These are phyloP conservation scores for Conticribra weissflogii DNA, from an alignment of 108 stramenopile genomes.

Conservation along the genomic window DNA sequence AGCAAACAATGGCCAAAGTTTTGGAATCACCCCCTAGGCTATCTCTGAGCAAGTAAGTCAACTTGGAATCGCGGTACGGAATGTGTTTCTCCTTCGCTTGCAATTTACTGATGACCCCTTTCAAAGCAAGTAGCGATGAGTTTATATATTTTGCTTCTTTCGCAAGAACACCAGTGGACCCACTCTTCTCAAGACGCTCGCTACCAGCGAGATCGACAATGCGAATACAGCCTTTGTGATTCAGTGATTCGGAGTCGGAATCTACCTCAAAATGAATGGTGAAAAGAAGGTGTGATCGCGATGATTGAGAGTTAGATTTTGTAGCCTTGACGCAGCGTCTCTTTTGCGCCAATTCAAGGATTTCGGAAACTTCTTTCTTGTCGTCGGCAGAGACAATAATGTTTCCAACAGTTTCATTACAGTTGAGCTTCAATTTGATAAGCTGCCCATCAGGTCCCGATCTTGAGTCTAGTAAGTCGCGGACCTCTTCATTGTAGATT, in stretches of 20 bases:
- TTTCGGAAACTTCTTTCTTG: slow-evolving; percentile 56
- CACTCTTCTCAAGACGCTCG: slow-evolving; percentile 89
- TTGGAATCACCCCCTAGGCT: slow-evolving; percentile 91
- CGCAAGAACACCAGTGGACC: slow-evolving; percentile 69
- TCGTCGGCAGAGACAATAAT: slow-evolving; percentile 37
- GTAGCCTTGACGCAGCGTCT: slow-evolving; percentile 86
- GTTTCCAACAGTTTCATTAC: slow-evolving; percentile 76
- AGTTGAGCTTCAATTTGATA: slow-evolving; percentile 60
- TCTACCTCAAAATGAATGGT: slow-evolving; percentile 76
- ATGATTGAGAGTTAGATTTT: slow-evolving; percentile 81
- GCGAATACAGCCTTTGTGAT: slow-evolving; percentile 69
- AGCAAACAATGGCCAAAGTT: slow-evolving; percentile 91
- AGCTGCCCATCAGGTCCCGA: slow-evolving; percentile 49
- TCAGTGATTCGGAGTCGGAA: slow-evolving; percentile 36
- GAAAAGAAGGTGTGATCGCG: slow-evolving; percentile 85
- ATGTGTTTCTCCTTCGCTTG: slow-evolving; percentile 76
- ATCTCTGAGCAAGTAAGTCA: slow-evolving; percentile 89
- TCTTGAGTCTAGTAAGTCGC: slow-evolving; percentile 76
- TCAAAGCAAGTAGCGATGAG: slow-evolving; percentile 67
- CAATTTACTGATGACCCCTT: slow-evolving; percentile 87
- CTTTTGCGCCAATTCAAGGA: slow-evolving; percentile 65
- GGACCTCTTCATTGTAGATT: slow-evolving; percentile 97
- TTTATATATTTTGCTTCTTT: slow-evolving; percentile 91
- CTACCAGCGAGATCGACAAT: slow-evolving; percentile 93
- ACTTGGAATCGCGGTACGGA: slow-evolving; percentile 94